Conservation (phyloP, 2,329 filamentous ascomycete species). For the Arthrobotrys conoides region DNA sequence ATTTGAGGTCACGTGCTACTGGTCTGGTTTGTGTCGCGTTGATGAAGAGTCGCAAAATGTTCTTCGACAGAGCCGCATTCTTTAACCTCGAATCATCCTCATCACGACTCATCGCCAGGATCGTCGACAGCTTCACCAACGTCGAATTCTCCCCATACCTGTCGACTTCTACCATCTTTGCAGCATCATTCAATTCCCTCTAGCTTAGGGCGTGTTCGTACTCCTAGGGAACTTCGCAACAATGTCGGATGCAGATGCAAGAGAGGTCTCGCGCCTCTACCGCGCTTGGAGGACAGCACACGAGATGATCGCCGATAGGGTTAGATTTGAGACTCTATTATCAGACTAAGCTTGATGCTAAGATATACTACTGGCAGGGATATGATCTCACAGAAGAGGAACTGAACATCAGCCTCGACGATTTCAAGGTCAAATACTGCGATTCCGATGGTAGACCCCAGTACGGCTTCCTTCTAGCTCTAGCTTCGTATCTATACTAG, state of each 20-base stretch:
- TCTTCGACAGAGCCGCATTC: slow-evolving; percentile 20
- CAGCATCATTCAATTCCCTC: neutral
- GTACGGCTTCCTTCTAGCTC: slow-evolving; percentile 71
- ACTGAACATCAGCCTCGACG: slow-evolving; percentile 85
- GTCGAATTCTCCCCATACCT: slow-evolving; percentile 1
- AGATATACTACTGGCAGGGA: slow-evolving; percentile 74
- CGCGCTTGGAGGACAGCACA: slow-evolving; percentile 92
- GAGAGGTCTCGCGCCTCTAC: slow-evolving; percentile 80
- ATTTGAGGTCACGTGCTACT: slow-evolving; percentile 9
- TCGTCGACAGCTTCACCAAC: slow-evolving; percentile 13
- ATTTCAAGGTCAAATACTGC: slow-evolving; percentile 81
- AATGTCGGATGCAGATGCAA: slow-evolving; percentile 65
- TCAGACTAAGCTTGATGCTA: slow-evolving; percentile 32
- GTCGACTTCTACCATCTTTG: neutral
- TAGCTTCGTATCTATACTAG: slow-evolving; percentile 8
- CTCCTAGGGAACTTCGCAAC: slow-evolving; percentile 28
- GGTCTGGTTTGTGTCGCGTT: slow-evolving; percentile 32
- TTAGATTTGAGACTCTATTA: slow-evolving; percentile 70
- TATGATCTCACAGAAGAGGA: slow-evolving; percentile 94
- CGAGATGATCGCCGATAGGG: slow-evolving; percentile 93
- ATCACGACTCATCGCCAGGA: slow-evolving; percentile 11
- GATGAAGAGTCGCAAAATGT: slow-evolving; percentile 21
- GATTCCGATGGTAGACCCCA: slow-evolving; percentile 80
- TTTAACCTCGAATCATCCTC: slow-evolving; percentile 28
- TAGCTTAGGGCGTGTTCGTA: neutral